Base-by-base conservation (phyloP, 371 early-diverging fungal species). In the Lichtheimia hyalospora region DNA sequence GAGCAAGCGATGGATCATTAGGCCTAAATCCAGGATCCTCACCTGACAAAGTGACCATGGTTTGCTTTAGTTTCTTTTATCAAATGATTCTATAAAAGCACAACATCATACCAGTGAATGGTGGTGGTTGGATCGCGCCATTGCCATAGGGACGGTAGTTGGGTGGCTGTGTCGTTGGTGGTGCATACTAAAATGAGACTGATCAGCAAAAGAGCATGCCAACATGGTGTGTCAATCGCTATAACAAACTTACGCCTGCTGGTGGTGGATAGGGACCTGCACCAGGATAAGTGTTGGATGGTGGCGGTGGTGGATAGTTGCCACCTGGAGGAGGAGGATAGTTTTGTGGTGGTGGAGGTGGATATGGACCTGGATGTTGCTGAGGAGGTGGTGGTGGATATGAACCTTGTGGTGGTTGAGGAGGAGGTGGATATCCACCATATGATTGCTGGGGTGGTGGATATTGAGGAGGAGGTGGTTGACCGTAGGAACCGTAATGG, bases 21-120 rank as follows among this genome's bases (percentile, higher is more conserved):
- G 66, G 66, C 42, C 66, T 50, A 50, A 66, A 70, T 6, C 60
- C 66, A 5, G 66, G 66, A 58, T 70, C 70, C 24, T 54, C 60
- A 14, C 64, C 69, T 68, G n/a, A 34, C 8, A 34, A 7, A 34
- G 28, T 7, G 10, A 34, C 10, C 34, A 34, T 8, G 10, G 10
- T 34, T 34, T 8, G 34, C 34, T 34, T 34, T 10, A 34, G 10
- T 8, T 1, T 0, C 34, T 8, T 10, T 13, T 0, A 23, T n/a
- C 7, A 28, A 14, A 7, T 14, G 28, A 21, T 5, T 12, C 10
- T n/a, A 49, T 16, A 7, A 15, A 0, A 14, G 4, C 28, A 18
- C 2, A 21, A 21, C 16, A 7, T 28, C 24, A 18, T 59, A 67
- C 68, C 68, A 46, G 54, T 51, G 40, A 64, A 68, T 10, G 48